Percentiles rank a stretch among this genome's conserved stretches.
These are phyloP conservation scores for Pneumocystis carinii DNA, from an alignment of 1,139 yeast species.

Conservation along the genomic window DNA sequence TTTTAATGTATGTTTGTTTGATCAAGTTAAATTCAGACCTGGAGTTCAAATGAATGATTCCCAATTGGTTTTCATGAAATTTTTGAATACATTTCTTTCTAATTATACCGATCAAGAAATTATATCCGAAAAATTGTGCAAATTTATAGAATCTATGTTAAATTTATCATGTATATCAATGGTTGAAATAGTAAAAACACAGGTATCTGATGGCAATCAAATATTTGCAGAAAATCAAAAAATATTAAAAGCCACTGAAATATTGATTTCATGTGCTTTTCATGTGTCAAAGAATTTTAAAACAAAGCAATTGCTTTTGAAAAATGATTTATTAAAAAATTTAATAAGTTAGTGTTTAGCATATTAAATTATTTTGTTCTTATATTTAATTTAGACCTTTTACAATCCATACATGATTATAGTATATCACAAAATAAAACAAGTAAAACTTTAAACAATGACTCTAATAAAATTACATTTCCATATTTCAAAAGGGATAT, in stretches of 20 bases:
- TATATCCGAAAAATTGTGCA: neutral
- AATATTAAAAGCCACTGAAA: neutral
- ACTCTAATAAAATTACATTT: too few species aligned
- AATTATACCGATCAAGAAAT: neutral
- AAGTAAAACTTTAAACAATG: neutral
- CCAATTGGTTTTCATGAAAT: neutral
- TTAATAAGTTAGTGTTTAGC: neutral
- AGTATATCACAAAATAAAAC: neutral
- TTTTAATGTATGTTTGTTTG: neutral
- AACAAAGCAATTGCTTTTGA: neutral
- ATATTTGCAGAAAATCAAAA: neutral
- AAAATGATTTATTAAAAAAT: neutral
- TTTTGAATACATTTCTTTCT: neutral
- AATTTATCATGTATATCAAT: neutral
- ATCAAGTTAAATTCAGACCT: neutral
- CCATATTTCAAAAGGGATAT: conserved; percentile 8
- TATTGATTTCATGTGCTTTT: neutral
- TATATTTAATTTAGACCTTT: neutral
- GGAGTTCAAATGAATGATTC: neutral
- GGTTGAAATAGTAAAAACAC: neutral
- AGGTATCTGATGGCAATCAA: neutral
- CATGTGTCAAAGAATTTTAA: neutral
- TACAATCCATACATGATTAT: neutral
- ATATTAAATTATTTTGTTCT: neutral
- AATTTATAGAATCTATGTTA: neutral